Conservation (phyloP, 2,329 filamentous ascomycete species). For the Xylaria multiplex region DNA sequence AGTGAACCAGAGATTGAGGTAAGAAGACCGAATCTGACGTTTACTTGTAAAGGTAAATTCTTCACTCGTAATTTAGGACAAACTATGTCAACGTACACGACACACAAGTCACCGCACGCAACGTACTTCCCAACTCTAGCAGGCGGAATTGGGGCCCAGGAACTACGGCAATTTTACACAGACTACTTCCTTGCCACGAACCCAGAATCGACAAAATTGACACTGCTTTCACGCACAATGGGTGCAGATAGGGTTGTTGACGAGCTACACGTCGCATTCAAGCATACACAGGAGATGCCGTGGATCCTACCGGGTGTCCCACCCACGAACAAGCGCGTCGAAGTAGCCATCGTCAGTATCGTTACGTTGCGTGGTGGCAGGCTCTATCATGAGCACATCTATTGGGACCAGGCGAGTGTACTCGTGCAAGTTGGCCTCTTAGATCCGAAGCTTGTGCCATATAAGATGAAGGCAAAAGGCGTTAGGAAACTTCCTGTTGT, state of each 20-base stretch:
- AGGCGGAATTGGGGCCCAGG: conserved; percentile 69
- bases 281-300: conserved; percentile 65
- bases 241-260: conserved; percentile 73
- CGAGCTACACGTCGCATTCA: conserved; percentile 68
- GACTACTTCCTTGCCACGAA: conserved; percentile 72
- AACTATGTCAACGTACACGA: conserved; percentile 69
- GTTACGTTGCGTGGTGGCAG: conserved; percentile 72
- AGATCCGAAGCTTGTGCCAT: conserved; percentile 53
- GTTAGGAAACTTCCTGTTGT: conserved; percentile 54
- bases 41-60: conserved; percentile 58
- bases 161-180: conserved; percentile 71
- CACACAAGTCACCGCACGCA: conserved; percentile 73
- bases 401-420: conserved; percentile 74
- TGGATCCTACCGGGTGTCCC: conserved; percentile 71
- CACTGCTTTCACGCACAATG: conserved; percentile 71
- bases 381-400: conserved; percentile 73
- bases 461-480: conserved; percentile 49
- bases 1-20: not conserved
- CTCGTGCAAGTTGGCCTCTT: conserved; percentile 70
- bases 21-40: not conserved
- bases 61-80: conserved; percentile 65
- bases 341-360: conserved; percentile 69
- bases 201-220: conserved; percentile 67
- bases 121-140: conserved; percentile 74
- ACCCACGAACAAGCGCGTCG: conserved; percentile 62